A percentile compares a stretch with the other conserved stretches of the same genome.
phyloP scores from a whole-genome alignment of 495 filamentous ascomycete genomes.

The Penicillium argentinense region DNA sequence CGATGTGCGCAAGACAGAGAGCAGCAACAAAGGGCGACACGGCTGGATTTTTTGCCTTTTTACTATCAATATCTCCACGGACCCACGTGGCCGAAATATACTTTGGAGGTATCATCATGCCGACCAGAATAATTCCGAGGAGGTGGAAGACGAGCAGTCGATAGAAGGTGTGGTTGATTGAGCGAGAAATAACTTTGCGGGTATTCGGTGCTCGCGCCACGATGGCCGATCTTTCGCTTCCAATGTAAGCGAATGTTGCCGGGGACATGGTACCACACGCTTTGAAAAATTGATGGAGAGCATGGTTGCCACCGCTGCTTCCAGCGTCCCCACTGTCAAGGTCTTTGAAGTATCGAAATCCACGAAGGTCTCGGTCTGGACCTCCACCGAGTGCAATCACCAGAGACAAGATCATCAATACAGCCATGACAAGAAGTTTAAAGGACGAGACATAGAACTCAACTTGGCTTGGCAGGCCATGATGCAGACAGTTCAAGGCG shows the following conservation, averaged over 20 bases:
- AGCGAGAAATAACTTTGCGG: constrained; percentile 66
- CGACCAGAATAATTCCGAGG: constrained; percentile 47
- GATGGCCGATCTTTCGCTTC: constrained; percentile 77
- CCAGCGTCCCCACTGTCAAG: constrained; percentile 27
- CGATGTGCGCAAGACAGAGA: constrained; percentile 49
- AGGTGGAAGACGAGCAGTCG: constrained; percentile 80
- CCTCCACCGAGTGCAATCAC: constrained; percentile 68
- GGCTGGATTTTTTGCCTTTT: constrained; percentile 27
- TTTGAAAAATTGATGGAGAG: constrained; percentile 33
- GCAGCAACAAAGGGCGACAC: constrained; percentile 64
- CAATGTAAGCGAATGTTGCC: constrained; percentile 77
- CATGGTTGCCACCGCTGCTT: not conserved
- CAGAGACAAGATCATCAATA: constrained; percentile 64
- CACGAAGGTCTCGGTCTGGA: constrained; percentile 60
- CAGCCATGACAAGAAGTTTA: constrained; percentile 70
- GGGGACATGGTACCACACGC: constrained; percentile 74
- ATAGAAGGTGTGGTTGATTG: constrained; percentile 75
- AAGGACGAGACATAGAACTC: constrained; percentile 56
- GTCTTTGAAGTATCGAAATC: constrained; percentile 72
- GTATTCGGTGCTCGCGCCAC: constrained; percentile 69
- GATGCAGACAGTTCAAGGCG: constrained; percentile 58
- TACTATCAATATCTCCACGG: constrained; percentile 3
- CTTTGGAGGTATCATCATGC: constrained; percentile 56
- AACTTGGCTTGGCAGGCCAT: constrained; percentile 46
- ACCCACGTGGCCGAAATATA: constrained; percentile 40